These are phyloP conservation scores for Eucommia ulmoides DNA, from an alignment of 257 asterid species.

Conservation along the genomic window DNA sequence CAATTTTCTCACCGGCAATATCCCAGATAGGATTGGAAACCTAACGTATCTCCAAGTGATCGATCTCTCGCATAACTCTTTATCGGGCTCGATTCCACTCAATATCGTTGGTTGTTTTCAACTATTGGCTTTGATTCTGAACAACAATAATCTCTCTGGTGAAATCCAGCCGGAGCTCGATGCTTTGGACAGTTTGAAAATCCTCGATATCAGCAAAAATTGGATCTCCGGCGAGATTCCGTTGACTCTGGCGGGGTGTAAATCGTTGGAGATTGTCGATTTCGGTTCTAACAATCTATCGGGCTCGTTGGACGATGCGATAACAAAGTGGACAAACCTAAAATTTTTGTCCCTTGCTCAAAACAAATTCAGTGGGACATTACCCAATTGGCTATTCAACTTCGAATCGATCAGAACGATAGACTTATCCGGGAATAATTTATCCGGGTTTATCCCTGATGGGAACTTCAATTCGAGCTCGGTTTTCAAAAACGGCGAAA, in stretches of 20 bases:
- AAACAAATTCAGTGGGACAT: constrained; percentile 53
- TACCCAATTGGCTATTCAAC: constrained; percentile 75
- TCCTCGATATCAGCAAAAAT: constrained; percentile 59
- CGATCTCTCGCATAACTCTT: constrained; percentile 63
- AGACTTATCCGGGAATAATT: constrained; percentile 58
- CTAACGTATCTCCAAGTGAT: constrained; percentile 83
- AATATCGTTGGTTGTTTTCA: constrained; percentile 94
- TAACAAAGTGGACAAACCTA: constrained; percentile 75
- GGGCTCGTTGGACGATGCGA: constrained; percentile 67
- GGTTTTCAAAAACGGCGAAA: constrained; percentile 23
- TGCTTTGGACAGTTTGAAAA: constrained; percentile 75
- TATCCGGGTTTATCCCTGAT: constrained; percentile 62
- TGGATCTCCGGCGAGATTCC: constrained; percentile 88
- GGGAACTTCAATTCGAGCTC: constrained; percentile 41
- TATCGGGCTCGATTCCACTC: constrained; percentile 69
- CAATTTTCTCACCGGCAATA: constrained; percentile 60
- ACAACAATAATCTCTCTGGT: constrained; percentile 77
- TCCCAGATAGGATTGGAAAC: constrained; percentile 81
- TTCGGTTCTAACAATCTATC: constrained; percentile 69
- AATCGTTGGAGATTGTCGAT: constrained; percentile 85
- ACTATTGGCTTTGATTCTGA: constrained; percentile 54
- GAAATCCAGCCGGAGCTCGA: constrained; percentile 94
- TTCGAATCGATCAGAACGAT: constrained; percentile 43
- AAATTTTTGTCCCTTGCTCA: constrained; percentile 64
- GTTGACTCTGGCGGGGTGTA: constrained; percentile 88